phyloP scores from a whole-genome alignment of 495 filamentous ascomycete species.

The Neurospora sublineolata region DNA sequence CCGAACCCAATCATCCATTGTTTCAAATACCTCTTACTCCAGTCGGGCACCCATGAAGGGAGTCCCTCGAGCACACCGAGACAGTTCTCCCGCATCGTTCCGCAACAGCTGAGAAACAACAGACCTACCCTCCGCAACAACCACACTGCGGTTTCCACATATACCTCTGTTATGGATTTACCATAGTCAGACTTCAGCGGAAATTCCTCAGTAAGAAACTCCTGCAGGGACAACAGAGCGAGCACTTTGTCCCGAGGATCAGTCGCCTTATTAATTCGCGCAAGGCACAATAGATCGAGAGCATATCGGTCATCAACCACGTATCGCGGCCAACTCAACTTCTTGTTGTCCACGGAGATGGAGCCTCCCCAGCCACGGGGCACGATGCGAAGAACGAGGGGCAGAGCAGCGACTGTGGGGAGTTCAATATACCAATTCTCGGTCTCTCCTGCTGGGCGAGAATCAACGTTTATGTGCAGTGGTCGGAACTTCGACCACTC shows the following conservation, averaged over 20 bases:
- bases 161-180: neutral
- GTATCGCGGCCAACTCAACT: neutral
- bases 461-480: neutral
- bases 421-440: neutral
- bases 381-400: neutral
- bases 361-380: neutral
- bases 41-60: neutral
- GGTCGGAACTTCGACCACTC: neutral
- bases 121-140: neutral
- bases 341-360: neutral
- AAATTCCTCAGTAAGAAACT: neutral
- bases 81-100: neutral
- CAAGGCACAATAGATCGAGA: neutral
- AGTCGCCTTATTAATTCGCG: neutral
- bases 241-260: neutral
- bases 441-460: neutral
- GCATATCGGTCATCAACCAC: fast-evolving
- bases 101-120: neutral
- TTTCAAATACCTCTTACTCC: neutral
- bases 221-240: neutral
- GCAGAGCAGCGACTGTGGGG: neutral
- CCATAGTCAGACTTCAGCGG: neutral
- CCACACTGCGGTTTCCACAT: neutral
- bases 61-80: neutral
- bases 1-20: neutral